Evolutionary conservation across 345 rosid genomes (phyloP), one percentile per base, ranked within the genome.

Genomic region (Erodium maritimum): DNA sequence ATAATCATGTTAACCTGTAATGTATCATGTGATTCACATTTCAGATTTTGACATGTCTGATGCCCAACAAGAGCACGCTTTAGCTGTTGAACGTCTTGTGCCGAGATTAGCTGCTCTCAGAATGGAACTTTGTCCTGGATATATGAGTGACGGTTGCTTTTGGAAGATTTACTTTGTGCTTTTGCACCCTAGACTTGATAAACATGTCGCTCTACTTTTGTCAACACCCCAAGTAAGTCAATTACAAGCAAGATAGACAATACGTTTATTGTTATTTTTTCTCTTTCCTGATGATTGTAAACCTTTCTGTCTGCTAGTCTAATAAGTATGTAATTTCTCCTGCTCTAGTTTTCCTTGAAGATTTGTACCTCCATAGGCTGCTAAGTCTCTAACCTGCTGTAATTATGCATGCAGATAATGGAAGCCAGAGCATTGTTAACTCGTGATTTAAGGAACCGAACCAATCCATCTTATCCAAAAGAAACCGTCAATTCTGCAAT

Each of bases 141-240:
- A 82, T 77, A 87, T 90, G 97, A 87, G 77, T 63, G 95, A 83
- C 46, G 79, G 71, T 69, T 78, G 89, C 84, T 90, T 94, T 73
- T 94, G 99, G 97, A 94, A 87, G 80, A 85, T 94, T 45, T 94
- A 90, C 70, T 93, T 87, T 67, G 87, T 90, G 19, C 96, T 93
- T 76, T 64, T 90, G 67, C 91, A 74, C 65, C 95, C 99, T 16
- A 76, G 90, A 69, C 88, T 90, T 52, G 73, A 57, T 69, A 85
- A 87, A 69, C 79, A 78, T 46, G 95, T 87, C 64, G 90, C 99
- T 1, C 73, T 70, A 50, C 78, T 90, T 66, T 66, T 93, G 59
- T 85, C 91, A 21, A 87, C 96, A 19, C 82, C 91, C 20, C 91
- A 83, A 69, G 97, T 85, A 71, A 62, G 78, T 68, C 20, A 4